These are phyloP conservation scores for Phytopythium kandeliae DNA, from an alignment of 352 stramenopile genomes.

Conservation along the genomic window DNA sequence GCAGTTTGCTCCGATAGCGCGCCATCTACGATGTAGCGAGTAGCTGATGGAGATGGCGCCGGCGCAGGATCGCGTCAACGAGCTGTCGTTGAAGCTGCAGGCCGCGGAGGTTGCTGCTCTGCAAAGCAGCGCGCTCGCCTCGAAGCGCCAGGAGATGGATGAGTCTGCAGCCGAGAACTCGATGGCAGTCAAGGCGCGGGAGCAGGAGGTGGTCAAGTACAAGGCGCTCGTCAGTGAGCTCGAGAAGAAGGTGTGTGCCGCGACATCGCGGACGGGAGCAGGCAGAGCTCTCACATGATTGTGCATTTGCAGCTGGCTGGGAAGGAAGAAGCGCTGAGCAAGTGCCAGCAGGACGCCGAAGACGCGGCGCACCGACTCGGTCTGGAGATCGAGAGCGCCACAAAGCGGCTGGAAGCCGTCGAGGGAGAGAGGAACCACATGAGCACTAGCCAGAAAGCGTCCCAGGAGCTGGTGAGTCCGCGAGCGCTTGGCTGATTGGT, in stretches of 20 bases:
- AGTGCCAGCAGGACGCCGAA: slow-evolving; percentile 33
- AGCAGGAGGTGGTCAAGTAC: slow-evolving; percentile 48
- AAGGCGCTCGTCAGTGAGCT: slow-evolving; percentile 25
- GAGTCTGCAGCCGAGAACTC: slow-evolving; percentile 12
- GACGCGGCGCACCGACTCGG: slow-evolving; percentile 42
- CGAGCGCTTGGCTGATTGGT: no score
- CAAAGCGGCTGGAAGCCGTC: slow-evolving; percentile 36
- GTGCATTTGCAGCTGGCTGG: slow-evolving; percentile 23
- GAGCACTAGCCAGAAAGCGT: slow-evolving; percentile 38
- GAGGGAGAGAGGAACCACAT: slow-evolving; percentile 53
- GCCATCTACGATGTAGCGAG: no score
- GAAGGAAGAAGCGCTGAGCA: slow-evolving; percentile 38
- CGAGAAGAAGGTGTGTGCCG: slow-evolving; percentile 35
- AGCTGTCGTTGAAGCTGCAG: slow-evolving; percentile 52
- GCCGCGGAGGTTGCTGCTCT: slow-evolving; percentile 36
- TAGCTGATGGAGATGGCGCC: neutral
- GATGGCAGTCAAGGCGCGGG: slow-evolving; percentile 28
- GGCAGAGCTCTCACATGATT: neutral
- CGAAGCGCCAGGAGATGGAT: slow-evolving; percentile 16
- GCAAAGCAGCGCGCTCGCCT: slow-evolving; percentile 13
- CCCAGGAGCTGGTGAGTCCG: slow-evolving; percentile 55
- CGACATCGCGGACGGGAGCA: neutral
- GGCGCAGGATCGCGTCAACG: slow-evolving; percentile 35
- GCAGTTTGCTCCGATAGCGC: no score
- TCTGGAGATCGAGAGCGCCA: slow-evolving; percentile 38